Base-by-base conservation (phyloP, 805 yeast genomes). In the Metschnikowia shivogae region DNA sequence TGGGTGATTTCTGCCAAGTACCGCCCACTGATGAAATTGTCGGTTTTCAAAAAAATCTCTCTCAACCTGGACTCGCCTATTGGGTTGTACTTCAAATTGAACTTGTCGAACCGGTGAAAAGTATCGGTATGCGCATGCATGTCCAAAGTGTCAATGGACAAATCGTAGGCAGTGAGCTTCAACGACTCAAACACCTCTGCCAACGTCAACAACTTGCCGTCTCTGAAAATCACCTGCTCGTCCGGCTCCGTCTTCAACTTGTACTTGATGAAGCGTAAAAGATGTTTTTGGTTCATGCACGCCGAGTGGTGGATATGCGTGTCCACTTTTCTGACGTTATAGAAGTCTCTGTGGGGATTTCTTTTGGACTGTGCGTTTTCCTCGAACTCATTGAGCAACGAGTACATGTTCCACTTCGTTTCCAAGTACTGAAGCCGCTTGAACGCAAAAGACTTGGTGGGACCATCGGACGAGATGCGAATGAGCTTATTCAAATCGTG, bases 91-190 rank as follows among this genome's bases (percentile, higher is more conserved):
- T 93, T 95, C 69, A 93, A 75, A 64, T 93, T 93, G 76, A 93
- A 93, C 68, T 93, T 93, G 67, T 93, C 99, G 61, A 93, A 93
- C 58, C 99, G 78, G 66, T 93, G 99, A 77, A 93, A 93, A 0
- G 98, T 86, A 60, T 93, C 99, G 53, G 90, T 86, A 65, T 93
- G 99, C 5, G 99, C 99, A 67, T 93, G 99, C 99, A 93, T 93
- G 67, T 93, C 99, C 54, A 93, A 76, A 1, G 99, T 95, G 60
- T 93, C 99, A 58, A 93, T 93, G 46, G 95, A 86, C 47, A 93
- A 73, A 62, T 93, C 99, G 62, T 95, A 93, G 1, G 97, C 98
- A 0, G 96, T 84, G 48, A 93, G 76, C 45, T 88, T 83, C 63
- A 93, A 76, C 31, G 98, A 89, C 60, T 89, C 78, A 68, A 93